A percentile compares a stretch with the other conserved stretches of the same genome.
These are phyloP conservation scores for Oryza coarctata DNA, from an alignment of 176 grass and related monocot species.

Conservation along the genomic window DNA sequence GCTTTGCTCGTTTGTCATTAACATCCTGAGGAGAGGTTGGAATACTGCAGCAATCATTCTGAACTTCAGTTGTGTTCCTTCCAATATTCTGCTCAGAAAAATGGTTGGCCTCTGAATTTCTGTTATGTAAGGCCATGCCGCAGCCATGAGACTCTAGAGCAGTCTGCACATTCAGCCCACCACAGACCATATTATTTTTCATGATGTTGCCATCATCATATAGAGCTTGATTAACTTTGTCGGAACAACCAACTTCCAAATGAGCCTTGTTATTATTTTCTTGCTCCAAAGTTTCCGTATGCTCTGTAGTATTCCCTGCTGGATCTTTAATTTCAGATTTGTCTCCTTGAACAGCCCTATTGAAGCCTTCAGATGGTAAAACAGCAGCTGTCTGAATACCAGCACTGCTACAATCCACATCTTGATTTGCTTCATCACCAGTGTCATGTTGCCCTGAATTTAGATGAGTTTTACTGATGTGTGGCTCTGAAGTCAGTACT, in stretches of 20 bases:
- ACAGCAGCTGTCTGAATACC: neutral
- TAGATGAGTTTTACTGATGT: slow-evolving; percentile 7
- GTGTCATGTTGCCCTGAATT: slow-evolving; percentile 26
- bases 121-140: slow-evolving; percentile 26
- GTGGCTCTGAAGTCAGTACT: neutral
- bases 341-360: slow-evolving; percentile 13
- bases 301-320: slow-evolving; percentile 9
- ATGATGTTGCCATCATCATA: slow-evolving; percentile 25
- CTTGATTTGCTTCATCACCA: slow-evolving; percentile 28
- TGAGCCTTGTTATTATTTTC: neutral
- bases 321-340: slow-evolving; percentile 32
- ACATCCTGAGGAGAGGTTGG: neutral
- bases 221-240: slow-evolving; percentile 27
- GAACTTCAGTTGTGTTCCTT: slow-evolving; percentile 4
- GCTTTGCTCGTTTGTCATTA: neutral
- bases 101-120: slow-evolving; percentile 22
- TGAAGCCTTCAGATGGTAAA: slow-evolving; percentile 28
- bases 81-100: slow-evolving; percentile 17
- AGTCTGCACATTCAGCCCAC: neutral
- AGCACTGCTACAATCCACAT: slow-evolving; percentile 3
- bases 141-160: slow-evolving; percentile 2
- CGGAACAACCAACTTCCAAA: neutral
- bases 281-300: neutral
- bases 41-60: neutral
- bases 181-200: slow-evolving; percentile 16